Base-by-base conservation (phyloP, 306 rosid species). In the Arachis stenosperma region DNA sequence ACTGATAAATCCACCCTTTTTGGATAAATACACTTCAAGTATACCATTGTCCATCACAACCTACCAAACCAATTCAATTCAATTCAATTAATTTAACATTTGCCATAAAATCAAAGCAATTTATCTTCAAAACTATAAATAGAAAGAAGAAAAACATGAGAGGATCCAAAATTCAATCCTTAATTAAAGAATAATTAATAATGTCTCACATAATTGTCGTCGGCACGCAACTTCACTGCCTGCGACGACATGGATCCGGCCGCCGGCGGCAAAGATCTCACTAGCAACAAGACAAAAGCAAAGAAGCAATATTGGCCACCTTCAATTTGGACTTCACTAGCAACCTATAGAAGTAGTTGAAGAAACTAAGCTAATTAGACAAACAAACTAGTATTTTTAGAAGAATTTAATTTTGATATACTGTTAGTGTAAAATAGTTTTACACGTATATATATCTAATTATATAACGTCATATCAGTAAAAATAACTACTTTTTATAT, bases 1-100 rank as follows among this genome's bases (percentile, higher is more conserved):
- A 14, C 85, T 88, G 6, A 90, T 91, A 15, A 87, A 74, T 74
- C 98, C 98, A 37, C 69, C 85, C 0, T 96, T 97, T 12, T 89
- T 90, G 8, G 97, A 89, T 15, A 93, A 5, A 50, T 83, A 83
- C 33, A 89, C 90, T 78, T 82, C 86, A 12, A 89, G 48, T 30
- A 87, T 77, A 41, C 93, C 98, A 66, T 93, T 93, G 66, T 89
- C 90, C 88, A 93, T 89, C n/a, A 87, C 70, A 59, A 87, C 97
- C 98, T 93, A 12, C 63, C 30, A 36, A 48, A 3, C 1, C 10
- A 6, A 2, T 3, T 12, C 54, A 2, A 14, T 40, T 0, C 40
- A 33, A 33, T n/a, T 63, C 67, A 54, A 65, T 27, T 1, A 79
- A 66, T 44, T 70, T 57, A 27, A 33, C 37, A 33, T 33, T 69